Conservation (phyloP, 129 eudicot genomes). For the Chrysanthemum makinoi region DNA sequence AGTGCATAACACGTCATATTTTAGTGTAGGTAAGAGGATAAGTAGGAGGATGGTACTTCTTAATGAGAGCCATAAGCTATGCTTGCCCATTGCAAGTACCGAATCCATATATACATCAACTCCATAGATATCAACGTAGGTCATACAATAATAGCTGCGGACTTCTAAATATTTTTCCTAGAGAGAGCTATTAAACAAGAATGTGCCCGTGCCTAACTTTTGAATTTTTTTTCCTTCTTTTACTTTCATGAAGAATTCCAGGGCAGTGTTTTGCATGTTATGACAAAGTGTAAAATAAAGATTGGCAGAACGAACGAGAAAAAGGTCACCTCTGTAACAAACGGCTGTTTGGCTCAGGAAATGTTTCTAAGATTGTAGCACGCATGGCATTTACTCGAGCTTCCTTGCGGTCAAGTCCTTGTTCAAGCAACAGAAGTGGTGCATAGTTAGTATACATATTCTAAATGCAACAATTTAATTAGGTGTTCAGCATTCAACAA, state of each 20-base stretch:
- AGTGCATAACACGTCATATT: too few relatives aligned
- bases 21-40: too few relatives aligned
- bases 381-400: conserved; percentile 79
- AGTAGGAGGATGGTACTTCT: too few relatives aligned
- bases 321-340: conserved; percentile 64
- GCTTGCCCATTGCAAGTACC: too few relatives aligned
- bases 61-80: too few relatives aligned
- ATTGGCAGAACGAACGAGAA: conserved; percentile 13
- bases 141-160: not conserved
- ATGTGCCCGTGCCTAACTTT: too few relatives aligned
- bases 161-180: not conserved
- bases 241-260: not conserved
- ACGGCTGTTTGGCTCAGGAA: conserved; percentile 94
- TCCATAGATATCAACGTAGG: too few relatives aligned
- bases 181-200: not conserved
- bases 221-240: too few relatives aligned
- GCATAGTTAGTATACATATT: conserved; percentile 9
- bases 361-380: conserved; percentile 72
- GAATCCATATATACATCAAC: too few relatives aligned
- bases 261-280: conserved; percentile 3
- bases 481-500: not conserved
- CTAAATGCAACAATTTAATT: not conserved
- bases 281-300: not conserved
- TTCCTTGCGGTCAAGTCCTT: conserved; percentile 83
- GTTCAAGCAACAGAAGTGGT: conserved; percentile 20